Percentiles rank a stretch among this genome's conserved stretches.
Conservation (phyloP, 2,329 filamentous ascomycete genomes). For the Ophiobolus disseminans region DNA sequence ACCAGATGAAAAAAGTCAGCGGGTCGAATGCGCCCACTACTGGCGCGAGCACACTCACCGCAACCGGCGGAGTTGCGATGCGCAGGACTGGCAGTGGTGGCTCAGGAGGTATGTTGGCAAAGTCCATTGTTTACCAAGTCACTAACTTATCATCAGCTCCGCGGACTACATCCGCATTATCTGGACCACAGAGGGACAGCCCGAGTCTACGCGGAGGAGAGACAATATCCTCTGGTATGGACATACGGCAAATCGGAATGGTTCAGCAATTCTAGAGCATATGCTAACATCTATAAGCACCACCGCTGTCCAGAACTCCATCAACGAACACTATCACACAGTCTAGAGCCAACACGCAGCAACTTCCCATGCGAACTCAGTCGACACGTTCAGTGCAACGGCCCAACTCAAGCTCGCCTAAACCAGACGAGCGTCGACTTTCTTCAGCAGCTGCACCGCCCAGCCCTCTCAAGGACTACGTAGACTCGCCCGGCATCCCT, state of each 20-base stretch:
- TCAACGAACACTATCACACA: conserved; percentile 59
- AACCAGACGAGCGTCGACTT: conserved; percentile 16
- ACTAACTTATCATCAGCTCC: conserved; percentile 32
- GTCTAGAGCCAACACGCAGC: conserved; percentile 34
- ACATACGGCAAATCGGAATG: no score
- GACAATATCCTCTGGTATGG: conserved; percentile 49
- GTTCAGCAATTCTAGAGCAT: neutral
- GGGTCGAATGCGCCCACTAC: conserved; percentile 64
- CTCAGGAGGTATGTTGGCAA: conserved; percentile 42
- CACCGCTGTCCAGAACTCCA: conserved; percentile 53
- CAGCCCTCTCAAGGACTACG: conserved; percentile 15
- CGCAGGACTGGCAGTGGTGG: conserved; percentile 59
- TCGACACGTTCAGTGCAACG: conserved; percentile 35
- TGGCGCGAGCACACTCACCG: conserved; percentile 52
- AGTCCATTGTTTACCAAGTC: neutral
- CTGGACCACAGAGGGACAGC: conserved; percentile 64
- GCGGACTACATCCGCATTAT: conserved; percentile 62
- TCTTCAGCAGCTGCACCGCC: conserved; percentile 11
- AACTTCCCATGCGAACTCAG: conserved; percentile 31
- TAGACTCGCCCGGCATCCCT: conserved; percentile 29
- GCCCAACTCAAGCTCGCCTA: conserved; percentile 28
- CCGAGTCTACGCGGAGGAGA: conserved; percentile 60
- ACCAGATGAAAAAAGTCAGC: conserved; percentile 82
- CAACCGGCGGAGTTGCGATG: conserved; percentile 55
- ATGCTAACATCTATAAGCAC: conserved; percentile 21